Percentiles rank a stretch among this genome's conserved stretches.
phyloP scores from a whole-genome alignment of 2,329 filamentous ascomycete genomes.

The Westerdykella aurantiaca region DNA sequence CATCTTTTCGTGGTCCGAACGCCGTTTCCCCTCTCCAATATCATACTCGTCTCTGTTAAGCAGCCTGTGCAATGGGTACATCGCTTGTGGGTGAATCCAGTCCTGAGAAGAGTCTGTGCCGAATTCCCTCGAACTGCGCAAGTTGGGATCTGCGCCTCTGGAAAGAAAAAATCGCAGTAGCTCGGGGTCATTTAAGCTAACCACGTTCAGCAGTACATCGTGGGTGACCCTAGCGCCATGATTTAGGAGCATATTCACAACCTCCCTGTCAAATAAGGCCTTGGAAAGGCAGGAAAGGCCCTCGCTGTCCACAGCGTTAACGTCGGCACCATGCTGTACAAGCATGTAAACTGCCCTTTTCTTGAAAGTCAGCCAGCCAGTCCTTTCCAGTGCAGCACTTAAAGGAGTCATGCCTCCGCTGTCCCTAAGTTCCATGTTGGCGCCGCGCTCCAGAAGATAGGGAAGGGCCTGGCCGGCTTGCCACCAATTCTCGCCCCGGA shows the following conservation, averaged over 20 bases:
- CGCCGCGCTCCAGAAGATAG: constrained; percentile 9
- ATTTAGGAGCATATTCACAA: constrained; percentile 5
- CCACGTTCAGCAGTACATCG: constrained; percentile 4
- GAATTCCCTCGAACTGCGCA: neutral
- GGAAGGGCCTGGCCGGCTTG: constrained; percentile 10
- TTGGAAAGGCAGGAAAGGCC: constrained; percentile 7
- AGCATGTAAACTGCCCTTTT: constrained; percentile 6
- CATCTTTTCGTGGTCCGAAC: neutral
- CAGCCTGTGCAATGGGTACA: constrained; percentile 1
- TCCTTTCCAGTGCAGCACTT: constrained; percentile 11
- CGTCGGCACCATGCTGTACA: constrained; percentile 6
- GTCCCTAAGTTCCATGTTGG: constrained; percentile 11
- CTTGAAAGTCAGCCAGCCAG: neutral
- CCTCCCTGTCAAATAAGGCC: constrained; percentile 3
- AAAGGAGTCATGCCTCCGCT: constrained; percentile 19
- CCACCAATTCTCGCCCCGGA: constrained; percentile 10
- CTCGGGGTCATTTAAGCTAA: neutral
- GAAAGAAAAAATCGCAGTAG: constrained; percentile 3
- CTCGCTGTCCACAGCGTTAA: constrained; percentile 5
- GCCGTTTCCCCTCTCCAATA: neutral
- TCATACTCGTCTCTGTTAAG: no score
- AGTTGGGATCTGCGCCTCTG: constrained; percentile 4
- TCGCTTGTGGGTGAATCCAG: neutral
- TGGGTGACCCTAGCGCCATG: constrained; percentile 2
- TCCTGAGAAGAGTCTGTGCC: neutral